Percentiles rank a stretch among this genome's conserved stretches.
These are phyloP conservation scores for Tylopilus balloui DNA, from an alignment of 768 basidiomycete genomes.

Conservation along the genomic window DNA sequence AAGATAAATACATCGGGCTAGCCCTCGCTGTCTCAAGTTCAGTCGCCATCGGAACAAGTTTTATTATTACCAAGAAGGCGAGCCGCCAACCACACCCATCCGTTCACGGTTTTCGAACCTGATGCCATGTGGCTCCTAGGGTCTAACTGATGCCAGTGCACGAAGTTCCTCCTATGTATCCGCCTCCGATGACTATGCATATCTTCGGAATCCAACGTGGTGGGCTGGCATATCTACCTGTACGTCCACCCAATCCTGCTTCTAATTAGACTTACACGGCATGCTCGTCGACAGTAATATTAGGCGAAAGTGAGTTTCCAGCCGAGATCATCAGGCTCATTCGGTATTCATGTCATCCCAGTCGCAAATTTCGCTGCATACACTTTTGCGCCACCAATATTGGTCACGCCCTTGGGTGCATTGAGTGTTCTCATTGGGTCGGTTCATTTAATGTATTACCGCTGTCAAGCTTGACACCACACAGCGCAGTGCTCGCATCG, in stretches of 20 bases:
- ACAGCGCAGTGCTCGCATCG: conserved; percentile 88
- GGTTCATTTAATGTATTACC: conserved; percentile 22
- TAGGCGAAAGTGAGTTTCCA: conserved; percentile 76
- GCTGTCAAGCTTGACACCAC: conserved; percentile 9
- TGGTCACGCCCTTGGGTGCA: conserved; percentile 98
- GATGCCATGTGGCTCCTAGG: conserved; percentile 49
- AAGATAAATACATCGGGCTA: conserved; percentile 96
- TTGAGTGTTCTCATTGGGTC: conserved; percentile 95
- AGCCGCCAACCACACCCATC: conserved; percentile 4
- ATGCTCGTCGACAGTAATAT: conserved; percentile 59
- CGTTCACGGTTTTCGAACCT: conserved; percentile 6
- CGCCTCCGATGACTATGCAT: conserved; percentile 80
- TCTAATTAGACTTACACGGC: conserved; percentile 6
- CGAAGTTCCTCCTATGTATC: conserved; percentile 44
- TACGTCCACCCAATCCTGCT: conserved; percentile 39
- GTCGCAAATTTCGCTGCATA: conserved; percentile 94
- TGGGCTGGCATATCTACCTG: conserved; percentile 93
- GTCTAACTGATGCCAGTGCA: conserved; percentile 80
- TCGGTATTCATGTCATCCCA: conserved; percentile 24
- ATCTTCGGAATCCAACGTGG: conserved; percentile 91
- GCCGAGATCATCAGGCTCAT: not conserved
- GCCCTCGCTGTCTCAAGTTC: conserved; percentile 82
- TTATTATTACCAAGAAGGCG: conserved; percentile 99
- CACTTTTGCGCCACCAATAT: conserved; percentile 94
- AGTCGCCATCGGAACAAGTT: conserved; percentile 88